A percentile compares a stretch with the other conserved stretches of the same genome.
These are phyloP conservation scores for Gossypium lobatum DNA, from an alignment of 441 rosid species.

Conservation along the genomic window DNA sequence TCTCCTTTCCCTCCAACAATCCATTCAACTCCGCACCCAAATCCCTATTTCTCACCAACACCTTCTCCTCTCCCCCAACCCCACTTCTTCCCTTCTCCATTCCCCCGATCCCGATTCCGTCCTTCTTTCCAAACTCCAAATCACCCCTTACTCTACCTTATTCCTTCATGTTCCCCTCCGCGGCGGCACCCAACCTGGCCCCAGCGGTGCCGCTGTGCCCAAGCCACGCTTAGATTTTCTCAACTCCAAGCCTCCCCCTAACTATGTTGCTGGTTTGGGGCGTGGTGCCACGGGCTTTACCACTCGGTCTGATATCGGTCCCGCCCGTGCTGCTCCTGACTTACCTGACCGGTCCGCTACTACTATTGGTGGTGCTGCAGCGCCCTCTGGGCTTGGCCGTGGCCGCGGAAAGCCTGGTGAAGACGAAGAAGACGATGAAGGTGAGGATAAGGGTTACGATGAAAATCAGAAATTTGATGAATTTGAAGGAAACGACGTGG, in stretches of 20 bases:
- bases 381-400: constrained; percentile 44
- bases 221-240: constrained; percentile 79
- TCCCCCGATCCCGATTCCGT: constrained; percentile 20
- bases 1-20: constrained; percentile 41
- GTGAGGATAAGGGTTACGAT: constrained; percentile 82
- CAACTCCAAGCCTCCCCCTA: constrained; percentile 73
- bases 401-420: constrained; percentile 66
- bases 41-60: constrained; percentile 41
- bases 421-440: constrained; percentile 80
- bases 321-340: constrained; percentile 90
- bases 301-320: constrained; percentile 90
- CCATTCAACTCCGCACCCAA: constrained; percentile 29
- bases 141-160: constrained; percentile 49
- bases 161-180: constrained; percentile 52
- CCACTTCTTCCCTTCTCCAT: background rate
- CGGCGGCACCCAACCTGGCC: constrained; percentile 52
- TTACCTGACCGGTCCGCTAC: constrained; percentile 69
- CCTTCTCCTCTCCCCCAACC: constrained; percentile 25
- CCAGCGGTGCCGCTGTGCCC: constrained; percentile 28
- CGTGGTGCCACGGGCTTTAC: constrained; percentile 97
- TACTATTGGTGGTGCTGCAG: constrained; percentile 45
- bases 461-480: constrained; percentile 97
- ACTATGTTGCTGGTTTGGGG: constrained; percentile 89
- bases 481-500: constrained; percentile 92
- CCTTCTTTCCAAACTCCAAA: constrained; percentile 45